A percentile compares a stretch with the other conserved stretches of the same genome.
phyloP scores from a whole-genome alignment of 768 basidiomycete genomes.

The Leccinum aurantiacum region DNA sequence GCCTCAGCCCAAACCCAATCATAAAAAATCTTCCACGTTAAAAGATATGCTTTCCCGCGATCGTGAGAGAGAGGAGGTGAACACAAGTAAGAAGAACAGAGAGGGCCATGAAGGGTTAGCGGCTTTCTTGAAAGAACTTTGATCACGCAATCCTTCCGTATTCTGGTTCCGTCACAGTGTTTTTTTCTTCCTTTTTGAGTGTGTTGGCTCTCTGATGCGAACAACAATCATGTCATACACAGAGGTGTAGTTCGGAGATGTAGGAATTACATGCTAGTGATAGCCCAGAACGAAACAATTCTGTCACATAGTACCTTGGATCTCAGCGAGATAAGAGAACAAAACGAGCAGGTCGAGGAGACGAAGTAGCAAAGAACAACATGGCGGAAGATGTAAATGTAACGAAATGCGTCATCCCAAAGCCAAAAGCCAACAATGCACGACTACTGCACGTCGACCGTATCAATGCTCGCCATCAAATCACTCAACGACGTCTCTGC shows the following conservation, averaged over 20 bases:
- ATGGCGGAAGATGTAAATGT: too few relatives aligned
- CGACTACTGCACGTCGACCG: background rate
- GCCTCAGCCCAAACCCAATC: constrained; percentile 40
- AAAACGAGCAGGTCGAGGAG: too few relatives aligned
- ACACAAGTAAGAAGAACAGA: constrained; percentile 22
- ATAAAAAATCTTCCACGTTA: constrained; percentile 43
- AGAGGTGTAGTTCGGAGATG: too few relatives aligned
- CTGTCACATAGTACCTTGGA: too few relatives aligned
- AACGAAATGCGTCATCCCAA: background rate
- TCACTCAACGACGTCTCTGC: background rate
- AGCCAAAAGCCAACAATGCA: background rate
- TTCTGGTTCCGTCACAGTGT: background rate
- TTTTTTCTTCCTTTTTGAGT: background rate
- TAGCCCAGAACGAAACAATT: too few relatives aligned
- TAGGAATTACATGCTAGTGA: too few relatives aligned
- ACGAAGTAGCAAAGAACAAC: too few relatives aligned
- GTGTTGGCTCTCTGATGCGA: too few relatives aligned
- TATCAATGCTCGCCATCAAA: background rate
- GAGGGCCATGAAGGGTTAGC: constrained; percentile 44
- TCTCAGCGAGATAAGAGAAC: too few relatives aligned
- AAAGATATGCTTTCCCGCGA: constrained; percentile 66
- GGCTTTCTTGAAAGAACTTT: constrained; percentile 42
- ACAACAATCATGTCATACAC: too few relatives aligned
- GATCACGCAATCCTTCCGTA: background rate
- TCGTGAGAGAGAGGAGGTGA: constrained; percentile 42